These are phyloP conservation scores for Colletotrichum musicola DNA, from an alignment of 2,329 filamentous ascomycete genomes.

Conservation along the genomic window DNA sequence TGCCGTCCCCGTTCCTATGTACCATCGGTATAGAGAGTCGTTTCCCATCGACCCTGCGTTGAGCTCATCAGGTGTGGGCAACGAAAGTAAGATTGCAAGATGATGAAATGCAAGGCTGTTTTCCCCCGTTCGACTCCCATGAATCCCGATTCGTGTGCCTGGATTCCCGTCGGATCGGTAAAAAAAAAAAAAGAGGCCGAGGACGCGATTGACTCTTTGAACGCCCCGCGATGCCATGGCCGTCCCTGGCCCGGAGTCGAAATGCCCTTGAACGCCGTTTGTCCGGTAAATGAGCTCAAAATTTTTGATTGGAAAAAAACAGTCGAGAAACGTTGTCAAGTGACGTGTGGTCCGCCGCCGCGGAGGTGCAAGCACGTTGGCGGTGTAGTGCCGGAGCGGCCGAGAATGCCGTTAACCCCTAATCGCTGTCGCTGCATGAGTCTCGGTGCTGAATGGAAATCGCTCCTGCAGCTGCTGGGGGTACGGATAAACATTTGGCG, in stretches of 20 bases:
- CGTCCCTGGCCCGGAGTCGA: constrained; percentile 31
- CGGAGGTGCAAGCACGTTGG: not conserved
- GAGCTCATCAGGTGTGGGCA: constrained; percentile 32
- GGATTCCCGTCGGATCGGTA: constrained; percentile 28
- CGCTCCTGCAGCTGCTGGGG: constrained; percentile 58
- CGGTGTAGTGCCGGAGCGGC: not conserved
- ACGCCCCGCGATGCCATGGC: constrained; percentile 30
- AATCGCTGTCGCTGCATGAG: constrained; percentile 64
- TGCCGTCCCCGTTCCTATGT: constrained; percentile 39
- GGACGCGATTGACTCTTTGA: constrained; percentile 27
- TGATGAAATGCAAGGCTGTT: constrained; percentile 17
- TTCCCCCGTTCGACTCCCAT: constrained; percentile 20
- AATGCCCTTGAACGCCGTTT: constrained; percentile 35
- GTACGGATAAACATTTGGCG: constrained; percentile 56
- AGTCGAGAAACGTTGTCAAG: constrained; percentile 35
- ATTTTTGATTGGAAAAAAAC: constrained; percentile 25
- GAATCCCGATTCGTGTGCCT: constrained; percentile 32
- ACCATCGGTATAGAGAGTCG: constrained; percentile 24
- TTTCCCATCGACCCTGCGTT: constrained; percentile 30
- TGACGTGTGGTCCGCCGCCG: constrained; percentile 11
- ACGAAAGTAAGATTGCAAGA: constrained; percentile 18
- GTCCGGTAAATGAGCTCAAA: constrained; percentile 13
- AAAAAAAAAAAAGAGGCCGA: not conserved
- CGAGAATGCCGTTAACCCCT: constrained; percentile 47
- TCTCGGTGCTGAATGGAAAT: constrained; percentile 62